Conservation (phyloP, 78 protist species). For the Bigelowiella natans region DNA sequence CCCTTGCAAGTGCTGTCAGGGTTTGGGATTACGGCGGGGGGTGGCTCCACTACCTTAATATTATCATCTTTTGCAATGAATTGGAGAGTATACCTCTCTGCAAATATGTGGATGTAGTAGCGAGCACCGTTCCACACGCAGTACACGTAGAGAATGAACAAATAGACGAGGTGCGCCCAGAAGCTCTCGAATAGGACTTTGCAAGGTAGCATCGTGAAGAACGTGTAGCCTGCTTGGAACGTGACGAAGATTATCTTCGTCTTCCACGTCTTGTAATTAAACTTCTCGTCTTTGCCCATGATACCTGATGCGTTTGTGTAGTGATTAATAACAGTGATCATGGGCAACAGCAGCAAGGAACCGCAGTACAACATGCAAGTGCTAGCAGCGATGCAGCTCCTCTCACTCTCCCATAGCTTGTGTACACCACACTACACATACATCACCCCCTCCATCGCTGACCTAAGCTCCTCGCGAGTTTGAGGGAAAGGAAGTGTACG, state of each 20-base stretch:
- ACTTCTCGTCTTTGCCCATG: not conserved
- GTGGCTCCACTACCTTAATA: too few species aligned
- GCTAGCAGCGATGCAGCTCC: too few species aligned
- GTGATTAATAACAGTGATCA: too few species aligned
- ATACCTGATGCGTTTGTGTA: too few species aligned
- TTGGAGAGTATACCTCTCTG: not conserved
- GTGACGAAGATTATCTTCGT: constrained; percentile 8
- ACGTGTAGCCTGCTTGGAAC: not conserved
- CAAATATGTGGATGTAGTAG: not conserved
- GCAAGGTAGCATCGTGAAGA: constrained; percentile 12
- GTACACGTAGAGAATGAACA: not conserved
- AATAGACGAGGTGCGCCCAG: not conserved
- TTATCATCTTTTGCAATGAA: not conserved
- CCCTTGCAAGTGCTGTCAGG: too few species aligned
- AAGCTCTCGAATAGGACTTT: not conserved
- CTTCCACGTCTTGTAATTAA: not conserved
- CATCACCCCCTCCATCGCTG: too few species aligned
- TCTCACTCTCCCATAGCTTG: too few species aligned
- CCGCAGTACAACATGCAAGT: too few species aligned
- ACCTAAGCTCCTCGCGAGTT: not conserved
- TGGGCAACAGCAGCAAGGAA: too few species aligned
- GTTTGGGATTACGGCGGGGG: too few species aligned
- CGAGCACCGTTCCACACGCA: not conserved
- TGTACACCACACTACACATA: too few species aligned
- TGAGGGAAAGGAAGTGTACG: not conserved